phyloP scores from a whole-genome alignment of 352 stramenopile species.

The Elongisporangium undulatum region DNA sequence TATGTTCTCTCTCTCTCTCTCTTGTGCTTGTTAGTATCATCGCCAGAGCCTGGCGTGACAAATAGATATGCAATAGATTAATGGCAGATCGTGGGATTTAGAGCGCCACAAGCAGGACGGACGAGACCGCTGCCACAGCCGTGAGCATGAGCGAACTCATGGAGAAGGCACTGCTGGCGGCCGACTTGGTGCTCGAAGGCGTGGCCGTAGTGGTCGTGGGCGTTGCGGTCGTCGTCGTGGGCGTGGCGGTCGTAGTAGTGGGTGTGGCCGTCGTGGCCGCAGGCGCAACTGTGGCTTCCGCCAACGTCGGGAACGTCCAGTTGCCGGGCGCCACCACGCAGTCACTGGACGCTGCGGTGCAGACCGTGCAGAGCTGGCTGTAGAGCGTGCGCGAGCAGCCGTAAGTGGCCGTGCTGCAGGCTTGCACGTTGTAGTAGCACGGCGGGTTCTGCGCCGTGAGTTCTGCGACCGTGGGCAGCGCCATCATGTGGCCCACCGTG shows the following conservation, averaged over 20 bases:
- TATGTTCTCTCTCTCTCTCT: too few relatives aligned
- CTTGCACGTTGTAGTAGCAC: conserved; percentile 61
- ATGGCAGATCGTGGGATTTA: not conserved
- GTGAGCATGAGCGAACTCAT: conserved; percentile 11
- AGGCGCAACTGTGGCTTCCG: conserved; percentile 14
- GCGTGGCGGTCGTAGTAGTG: conserved; percentile 5
- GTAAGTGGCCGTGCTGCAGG: conserved; percentile 33
- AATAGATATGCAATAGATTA: conserved; percentile 3
- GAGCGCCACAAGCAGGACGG: not conserved
- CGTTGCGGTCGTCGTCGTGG: conserved; percentile 3
- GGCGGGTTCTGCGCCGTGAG: conserved; percentile 44
- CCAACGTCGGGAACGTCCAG: conserved; percentile 36
- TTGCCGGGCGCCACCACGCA: conserved; percentile 19
- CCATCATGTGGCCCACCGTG: conserved; percentile 31
- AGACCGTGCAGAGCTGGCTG: conserved; percentile 55
- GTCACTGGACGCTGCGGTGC: conserved; percentile 10
- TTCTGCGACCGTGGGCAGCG: conserved; percentile 32
- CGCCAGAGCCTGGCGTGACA: not conserved
- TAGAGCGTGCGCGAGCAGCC: conserved; percentile 61
- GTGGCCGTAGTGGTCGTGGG: conserved; percentile 1
- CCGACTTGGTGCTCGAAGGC: too few relatives aligned
- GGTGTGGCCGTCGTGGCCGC: conserved; percentile 3
- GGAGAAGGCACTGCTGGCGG: conserved; percentile 8
- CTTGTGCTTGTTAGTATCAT: too few relatives aligned
- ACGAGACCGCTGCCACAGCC: not conserved